Conservation (phyloP, 495 filamentous ascomycete species). For the Mycothermus thermophilus region DNA sequence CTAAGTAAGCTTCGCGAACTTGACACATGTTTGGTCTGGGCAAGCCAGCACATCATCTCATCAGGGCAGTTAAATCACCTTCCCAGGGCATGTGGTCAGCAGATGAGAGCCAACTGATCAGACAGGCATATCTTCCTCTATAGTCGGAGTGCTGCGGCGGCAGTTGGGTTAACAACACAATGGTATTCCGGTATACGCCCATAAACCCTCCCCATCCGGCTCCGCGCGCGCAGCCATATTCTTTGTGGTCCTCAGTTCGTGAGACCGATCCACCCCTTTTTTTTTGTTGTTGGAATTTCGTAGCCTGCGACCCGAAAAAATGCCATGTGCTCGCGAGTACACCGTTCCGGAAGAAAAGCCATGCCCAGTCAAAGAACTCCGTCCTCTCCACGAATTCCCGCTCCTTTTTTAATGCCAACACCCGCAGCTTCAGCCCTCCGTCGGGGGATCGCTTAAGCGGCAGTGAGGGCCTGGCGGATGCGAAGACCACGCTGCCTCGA, state of each 20-base stretch:
- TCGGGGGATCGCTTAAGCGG: slow-evolving; percentile 44
- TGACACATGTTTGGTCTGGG: no score
- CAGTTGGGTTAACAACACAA: slow-evolving; percentile 11
- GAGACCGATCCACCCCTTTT: slow-evolving; percentile 24
- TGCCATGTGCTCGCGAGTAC: slow-evolving; percentile 30
- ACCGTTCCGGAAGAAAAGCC: slow-evolving; percentile 28
- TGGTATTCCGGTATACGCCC: slow-evolving; percentile 12
- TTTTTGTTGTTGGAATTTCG: slow-evolving; percentile 25
- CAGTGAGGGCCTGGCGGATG: slow-evolving; percentile 63
- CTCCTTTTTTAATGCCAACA: no score
- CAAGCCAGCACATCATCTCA: no score
- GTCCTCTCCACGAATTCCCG: no score
- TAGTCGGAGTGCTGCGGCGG: slow-evolving; percentile 7
- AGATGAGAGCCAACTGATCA: neutral
- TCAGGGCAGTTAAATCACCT: no score
- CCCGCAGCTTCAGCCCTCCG: slow-evolving; percentile 26
- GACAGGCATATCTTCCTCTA: slow-evolving; percentile 10
- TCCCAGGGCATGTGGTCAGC: no score
- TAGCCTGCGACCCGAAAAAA: slow-evolving; percentile 26
- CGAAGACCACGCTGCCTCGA: slow-evolving; percentile 78
- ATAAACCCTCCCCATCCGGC: slow-evolving; percentile 11
- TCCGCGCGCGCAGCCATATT: slow-evolving; percentile 8
- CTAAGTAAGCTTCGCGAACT: no score
- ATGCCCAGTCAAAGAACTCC: no score
- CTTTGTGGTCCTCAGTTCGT: slow-evolving; percentile 20